Conservation (phyloP, 2,329 filamentous ascomycete genomes). For the Plectosphaerella sp. region DNA sequence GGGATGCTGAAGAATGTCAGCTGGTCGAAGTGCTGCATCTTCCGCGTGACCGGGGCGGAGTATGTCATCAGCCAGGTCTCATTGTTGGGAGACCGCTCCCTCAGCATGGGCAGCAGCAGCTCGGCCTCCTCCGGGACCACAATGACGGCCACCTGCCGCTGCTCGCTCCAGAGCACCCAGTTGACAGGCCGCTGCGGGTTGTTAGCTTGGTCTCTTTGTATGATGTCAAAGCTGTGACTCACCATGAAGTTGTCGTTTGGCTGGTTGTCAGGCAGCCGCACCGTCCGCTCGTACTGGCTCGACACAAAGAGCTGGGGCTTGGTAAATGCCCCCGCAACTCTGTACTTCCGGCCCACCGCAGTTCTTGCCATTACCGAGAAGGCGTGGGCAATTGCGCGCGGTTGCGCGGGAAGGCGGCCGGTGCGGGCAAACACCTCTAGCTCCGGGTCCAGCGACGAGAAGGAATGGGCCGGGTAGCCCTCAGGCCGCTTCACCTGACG, state of each 20-base stretch:
- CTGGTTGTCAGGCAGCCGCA: slow-evolving; percentile 22
- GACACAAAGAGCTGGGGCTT: slow-evolving; percentile 29
- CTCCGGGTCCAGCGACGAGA: slow-evolving; percentile 41
- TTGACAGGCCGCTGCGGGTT: slow-evolving; percentile 41
- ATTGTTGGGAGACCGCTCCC: slow-evolving; percentile 1
- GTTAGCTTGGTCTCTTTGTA: too few species aligned
- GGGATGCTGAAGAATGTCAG: slow-evolving; percentile 51
- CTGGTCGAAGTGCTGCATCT: slow-evolving; percentile 55
- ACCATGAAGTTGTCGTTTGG: slow-evolving; percentile 29
- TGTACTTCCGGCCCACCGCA: slow-evolving; percentile 26
- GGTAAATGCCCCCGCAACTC: slow-evolving; percentile 10
- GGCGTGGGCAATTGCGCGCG: slow-evolving; percentile 31
- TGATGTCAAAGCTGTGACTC: too few species aligned
- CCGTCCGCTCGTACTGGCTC: slow-evolving; percentile 42
- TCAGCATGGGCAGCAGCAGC: slow-evolving; percentile 40
- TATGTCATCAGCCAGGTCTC: slow-evolving; percentile 49
- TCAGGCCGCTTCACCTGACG: slow-evolving; percentile 46
- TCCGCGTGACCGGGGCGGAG: slow-evolving; percentile 53
- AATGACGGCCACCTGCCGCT: slow-evolving; percentile 44
- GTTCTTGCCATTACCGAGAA: slow-evolving; percentile 35
- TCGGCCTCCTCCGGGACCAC: slow-evolving; percentile 63
- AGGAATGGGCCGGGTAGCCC: slow-evolving; percentile 31
- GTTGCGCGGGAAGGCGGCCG: slow-evolving; percentile 33
- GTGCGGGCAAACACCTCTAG: slow-evolving; percentile 39
- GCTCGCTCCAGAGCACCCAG: slow-evolving; percentile 56